Evolutionary conservation across 345 rosid genomes (phyloP).

Genomic region (Moringa oleifera): DNA sequence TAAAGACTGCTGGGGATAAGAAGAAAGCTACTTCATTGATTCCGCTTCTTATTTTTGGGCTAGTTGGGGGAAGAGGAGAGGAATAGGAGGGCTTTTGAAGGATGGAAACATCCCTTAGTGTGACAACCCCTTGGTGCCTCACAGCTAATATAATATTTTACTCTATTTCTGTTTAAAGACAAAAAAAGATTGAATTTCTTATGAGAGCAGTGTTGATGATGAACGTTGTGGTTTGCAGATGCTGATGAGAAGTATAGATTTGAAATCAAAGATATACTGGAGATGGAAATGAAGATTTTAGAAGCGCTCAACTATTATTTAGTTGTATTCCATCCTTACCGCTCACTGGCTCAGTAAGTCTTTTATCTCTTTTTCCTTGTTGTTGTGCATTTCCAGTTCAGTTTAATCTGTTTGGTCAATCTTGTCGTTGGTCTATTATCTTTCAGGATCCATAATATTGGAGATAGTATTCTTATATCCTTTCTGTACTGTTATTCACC

Average conservation of each 20-base stretch:
- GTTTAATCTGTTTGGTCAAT: constrained; percentile 3
- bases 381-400: constrained; percentile 1
- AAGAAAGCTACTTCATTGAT: no score
- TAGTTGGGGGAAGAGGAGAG: no score
- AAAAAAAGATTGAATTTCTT: no score
- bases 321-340: constrained; percentile 94
- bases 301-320: constrained; percentile 91
- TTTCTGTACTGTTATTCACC: no score
- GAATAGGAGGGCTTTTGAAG: no score
- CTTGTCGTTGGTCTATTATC: not conserved
- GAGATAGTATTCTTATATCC: not conserved
- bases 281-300: constrained; percentile 97
- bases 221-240: constrained; percentile 39
- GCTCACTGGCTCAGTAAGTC: constrained; percentile 71
- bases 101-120: no score
- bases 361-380: constrained; percentile 1
- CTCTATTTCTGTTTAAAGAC: no score
- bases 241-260: constrained; percentile 71
- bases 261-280: constrained; percentile 88
- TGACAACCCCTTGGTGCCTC: no score
- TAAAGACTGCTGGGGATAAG: no score
- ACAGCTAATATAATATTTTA: no score
- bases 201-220: constrained; percentile 16
- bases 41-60: no score
- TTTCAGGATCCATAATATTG: not conserved